These are phyloP conservation scores for Curvularia spicifera DNA, from an alignment of 2,329 filamentous ascomycete genomes.

Conservation along the genomic window DNA sequence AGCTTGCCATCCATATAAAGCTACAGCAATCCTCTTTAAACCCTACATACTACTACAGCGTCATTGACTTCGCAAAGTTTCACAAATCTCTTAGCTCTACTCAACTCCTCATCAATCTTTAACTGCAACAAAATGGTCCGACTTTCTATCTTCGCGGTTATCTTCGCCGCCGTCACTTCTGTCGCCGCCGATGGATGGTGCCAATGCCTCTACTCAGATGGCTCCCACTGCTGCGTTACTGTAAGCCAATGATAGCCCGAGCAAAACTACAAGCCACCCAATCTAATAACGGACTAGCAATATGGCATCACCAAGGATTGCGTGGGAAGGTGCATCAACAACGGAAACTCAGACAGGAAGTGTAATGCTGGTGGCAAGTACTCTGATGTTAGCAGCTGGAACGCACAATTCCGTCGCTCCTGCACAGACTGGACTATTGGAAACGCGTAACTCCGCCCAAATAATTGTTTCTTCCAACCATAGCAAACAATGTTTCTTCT, in stretches of 20 bases:
- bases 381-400: constrained; percentile 7
- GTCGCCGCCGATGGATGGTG: constrained; percentile 11
- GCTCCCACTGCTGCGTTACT: constrained; percentile 14
- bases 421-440: neutral
- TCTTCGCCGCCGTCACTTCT: constrained; percentile 7
- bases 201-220: constrained; percentile 11
- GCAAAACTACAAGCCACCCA: neutral
- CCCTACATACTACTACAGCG: neutral
- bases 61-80: neutral
- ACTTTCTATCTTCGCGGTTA: constrained; percentile 1
- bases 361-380: constrained; percentile 14
- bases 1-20: neutral
- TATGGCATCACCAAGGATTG: neutral
- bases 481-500: neutral
- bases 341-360: constrained; percentile 6
- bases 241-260: constrained; percentile 4
- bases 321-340: neutral
- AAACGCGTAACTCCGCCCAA: neutral
- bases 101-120: neutral
- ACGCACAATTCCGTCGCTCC: neutral
- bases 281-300: neutral
- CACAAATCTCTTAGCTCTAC: neutral
- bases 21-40: neutral
- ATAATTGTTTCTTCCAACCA: neutral
- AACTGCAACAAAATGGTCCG: constrained; percentile 8